Evolutionary conservation across 352 stramenopile species (phyloP), one percentile per base, ranked within the genome.

Genomic region (Pythium rhizo-oryzae): DNA sequence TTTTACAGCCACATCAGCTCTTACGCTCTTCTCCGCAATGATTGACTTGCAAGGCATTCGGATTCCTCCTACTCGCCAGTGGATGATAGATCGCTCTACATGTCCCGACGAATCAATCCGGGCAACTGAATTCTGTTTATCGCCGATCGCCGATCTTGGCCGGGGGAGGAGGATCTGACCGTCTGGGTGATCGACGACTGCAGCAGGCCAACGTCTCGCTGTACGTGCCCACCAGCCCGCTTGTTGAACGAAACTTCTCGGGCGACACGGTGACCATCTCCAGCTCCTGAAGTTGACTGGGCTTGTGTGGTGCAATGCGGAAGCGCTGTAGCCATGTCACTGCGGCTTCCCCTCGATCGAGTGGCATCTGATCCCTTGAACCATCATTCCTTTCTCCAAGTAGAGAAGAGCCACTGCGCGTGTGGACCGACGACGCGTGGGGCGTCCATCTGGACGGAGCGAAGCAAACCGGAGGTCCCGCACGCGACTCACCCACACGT

Each of bases 201-300:
- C 43, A 87, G 89, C 52, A 58, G 79, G 24, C 84, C 86, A 0
- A 82, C 76, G 8, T 50, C 59, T 18, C 81, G 74, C 21, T 51
- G 70, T 16, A 64, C 70, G n/a, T 93, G 85, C 57, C 80, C 85
- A 39, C 57, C 24, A 82, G 89, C 59, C 76, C 92, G 62, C 71
- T 91, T 50, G 75, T 74, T 33, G 81, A 91, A 67, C 84, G 90
- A 67, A 89, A 78, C 61, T 93, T 84, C 75, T 74, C 66, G 50
- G 74, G 70, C 15, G 52, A 64, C 19, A 75, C 44, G 37, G 71
- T 93, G 25, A 67, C 61, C 37, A 87, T 93, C 47, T 76, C 75
- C n/a, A n/a, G n/a, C n/a, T n/a, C n/a, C n/a, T n/a, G n/a, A n/a
- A n/a, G n/a, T n/a, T n/a, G n/a, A n/a, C n/a, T n/a, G n/a, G n/a